Percentiles rank a stretch among this genome's conserved stretches.
These are phyloP conservation scores for Diaporthe vaccinii DNA, from an alignment of 2,329 filamentous ascomycete genomes.

Conservation along the genomic window DNA sequence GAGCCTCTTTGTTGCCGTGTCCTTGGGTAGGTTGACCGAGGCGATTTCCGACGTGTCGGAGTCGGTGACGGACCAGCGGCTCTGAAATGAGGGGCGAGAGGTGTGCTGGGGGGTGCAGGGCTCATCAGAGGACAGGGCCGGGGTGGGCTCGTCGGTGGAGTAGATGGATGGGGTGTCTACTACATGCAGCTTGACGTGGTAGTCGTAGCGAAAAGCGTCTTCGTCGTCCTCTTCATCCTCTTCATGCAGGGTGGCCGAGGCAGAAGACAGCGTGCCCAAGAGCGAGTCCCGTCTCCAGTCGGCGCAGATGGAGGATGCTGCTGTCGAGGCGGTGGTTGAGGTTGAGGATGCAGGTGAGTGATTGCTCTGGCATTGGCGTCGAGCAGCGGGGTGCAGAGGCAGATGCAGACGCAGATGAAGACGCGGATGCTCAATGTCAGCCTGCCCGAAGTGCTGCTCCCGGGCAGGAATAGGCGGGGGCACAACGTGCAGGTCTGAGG, in stretches of 20 bases:
- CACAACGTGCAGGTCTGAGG: slow-evolving; percentile 45
- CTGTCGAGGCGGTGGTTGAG: slow-evolving; percentile 45
- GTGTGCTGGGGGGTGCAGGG: slow-evolving; percentile 32
- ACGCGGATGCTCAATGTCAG: background rate
- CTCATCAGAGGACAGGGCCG: slow-evolving; percentile 34
- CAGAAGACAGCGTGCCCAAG: slow-evolving; percentile 59
- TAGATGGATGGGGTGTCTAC: slow-evolving; percentile 31
- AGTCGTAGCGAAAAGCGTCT: slow-evolving; percentile 42
- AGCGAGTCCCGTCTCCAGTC: slow-evolving; percentile 69
- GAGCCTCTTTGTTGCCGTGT: slow-evolving; percentile 33
- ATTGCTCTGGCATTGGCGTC: slow-evolving; percentile 56
- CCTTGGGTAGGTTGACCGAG: slow-evolving; percentile 11
- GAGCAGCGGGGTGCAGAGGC: slow-evolving; percentile 41
- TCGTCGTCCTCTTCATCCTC: slow-evolving; percentile 43
- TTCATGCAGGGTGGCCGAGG: slow-evolving; percentile 49
- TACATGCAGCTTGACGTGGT: slow-evolving; percentile 28
- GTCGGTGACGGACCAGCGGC: slow-evolving; percentile 41
- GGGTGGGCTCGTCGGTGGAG: slow-evolving; percentile 27
- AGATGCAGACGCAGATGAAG: slow-evolving; percentile 9
- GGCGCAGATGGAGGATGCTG: slow-evolving; percentile 50
- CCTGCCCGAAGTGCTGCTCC: slow-evolving; percentile 42
- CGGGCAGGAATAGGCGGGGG: slow-evolving; percentile 58
- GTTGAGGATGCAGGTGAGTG: slow-evolving; percentile 41
- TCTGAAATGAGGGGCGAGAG: slow-evolving; percentile 36
- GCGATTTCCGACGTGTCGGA: slow-evolving; percentile 36